A percentile compares a stretch with the other conserved stretches of the same genome.
These are phyloP conservation scores for Tricladium varicosporioides DNA, from an alignment of 2,329 filamentous ascomycete genomes.

Conservation along the genomic window DNA sequence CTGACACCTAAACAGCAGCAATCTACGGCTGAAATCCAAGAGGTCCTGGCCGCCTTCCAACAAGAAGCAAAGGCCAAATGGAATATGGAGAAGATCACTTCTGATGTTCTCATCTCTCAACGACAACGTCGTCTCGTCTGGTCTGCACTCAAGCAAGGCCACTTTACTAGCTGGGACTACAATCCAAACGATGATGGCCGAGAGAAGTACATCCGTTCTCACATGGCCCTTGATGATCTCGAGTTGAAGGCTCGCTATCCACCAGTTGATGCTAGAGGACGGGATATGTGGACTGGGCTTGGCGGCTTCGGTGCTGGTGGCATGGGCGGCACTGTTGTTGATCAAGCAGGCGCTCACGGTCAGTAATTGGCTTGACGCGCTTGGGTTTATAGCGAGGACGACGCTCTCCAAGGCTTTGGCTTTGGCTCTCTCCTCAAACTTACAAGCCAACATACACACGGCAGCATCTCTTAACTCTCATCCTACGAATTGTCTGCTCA, in stretches of 20 bases:
- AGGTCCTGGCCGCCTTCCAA: conserved; percentile 61
- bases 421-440: too few relatives aligned
- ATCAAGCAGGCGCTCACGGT: conserved; percentile 25
- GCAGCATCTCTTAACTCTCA: too few relatives aligned
- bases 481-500: too few relatives aligned
- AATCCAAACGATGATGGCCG: conserved; percentile 70
- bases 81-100: conserved; percentile 77
- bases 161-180: conserved; percentile 82
- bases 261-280: conserved; percentile 48
- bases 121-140: conserved; percentile 76
- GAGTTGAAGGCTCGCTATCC: conserved; percentile 76
- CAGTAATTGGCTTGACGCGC: conserved; percentile 5
- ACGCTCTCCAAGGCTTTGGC: too few relatives aligned
- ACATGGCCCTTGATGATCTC: conserved; percentile 76
- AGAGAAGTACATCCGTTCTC: conserved; percentile 79
- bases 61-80: conserved; percentile 72
- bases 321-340: conserved; percentile 16
- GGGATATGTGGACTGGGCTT: conserved; percentile 18
- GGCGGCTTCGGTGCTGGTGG: conserved; percentile 16
- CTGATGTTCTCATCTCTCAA: conserved; percentile 73
- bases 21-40: conserved; percentile 32
- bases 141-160: conserved; percentile 73
- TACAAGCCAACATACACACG: too few relatives aligned
- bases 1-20: conserved; percentile 36
- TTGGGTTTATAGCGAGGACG: too few relatives aligned